phyloP scores from a whole-genome alignment of 768 basidiomycete genomes.

The Naganishia vaughanmartiniae region DNA sequence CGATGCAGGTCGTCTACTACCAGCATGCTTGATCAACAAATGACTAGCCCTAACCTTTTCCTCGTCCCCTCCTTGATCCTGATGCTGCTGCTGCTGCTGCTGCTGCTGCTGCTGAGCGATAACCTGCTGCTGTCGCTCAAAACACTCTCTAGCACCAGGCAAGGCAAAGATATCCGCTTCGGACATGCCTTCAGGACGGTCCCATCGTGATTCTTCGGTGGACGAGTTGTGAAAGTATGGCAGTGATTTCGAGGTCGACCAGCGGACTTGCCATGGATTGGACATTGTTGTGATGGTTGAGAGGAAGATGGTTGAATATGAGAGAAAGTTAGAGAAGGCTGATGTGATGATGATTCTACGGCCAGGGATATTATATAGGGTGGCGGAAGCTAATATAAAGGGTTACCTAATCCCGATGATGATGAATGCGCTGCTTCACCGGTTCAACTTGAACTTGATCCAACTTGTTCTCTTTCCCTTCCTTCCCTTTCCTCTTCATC shows the following conservation, averaged over 20 bases:
- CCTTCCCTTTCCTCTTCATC: not conserved
- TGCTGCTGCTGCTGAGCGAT: conserved; percentile 31
- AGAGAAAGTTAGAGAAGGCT: not conserved
- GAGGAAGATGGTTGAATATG: not conserved
- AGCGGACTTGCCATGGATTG: conserved; percentile 74
- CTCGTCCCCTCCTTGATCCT: conserved; percentile 36
- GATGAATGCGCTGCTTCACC: too few relatives aligned
- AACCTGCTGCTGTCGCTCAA: conserved; percentile 41
- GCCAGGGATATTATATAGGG: not conserved
- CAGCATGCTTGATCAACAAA: conserved; percentile 80
- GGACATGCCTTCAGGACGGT: conserved; percentile 64
- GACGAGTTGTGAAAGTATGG: conserved; percentile 84
- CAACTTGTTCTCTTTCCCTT: not conserved
- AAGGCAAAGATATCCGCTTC: conserved; percentile 62
- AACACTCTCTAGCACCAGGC: conserved; percentile 65
- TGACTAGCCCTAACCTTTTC: conserved; percentile 86
- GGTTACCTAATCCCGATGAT: not conserved
- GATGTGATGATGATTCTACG: too few relatives aligned
- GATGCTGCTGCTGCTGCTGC: conserved; percentile 38
- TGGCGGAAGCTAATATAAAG: not conserved
- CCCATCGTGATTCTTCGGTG: conserved; percentile 76
- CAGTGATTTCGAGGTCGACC: conserved; percentile 70
- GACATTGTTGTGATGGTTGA: not conserved
- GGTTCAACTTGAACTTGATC: not conserved
- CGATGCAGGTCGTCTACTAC: conserved; percentile 53